These are phyloP conservation scores for Entoloma clypeatum DNA, from an alignment of 1,284 basidiomycete genomes.

Conservation along the genomic window DNA sequence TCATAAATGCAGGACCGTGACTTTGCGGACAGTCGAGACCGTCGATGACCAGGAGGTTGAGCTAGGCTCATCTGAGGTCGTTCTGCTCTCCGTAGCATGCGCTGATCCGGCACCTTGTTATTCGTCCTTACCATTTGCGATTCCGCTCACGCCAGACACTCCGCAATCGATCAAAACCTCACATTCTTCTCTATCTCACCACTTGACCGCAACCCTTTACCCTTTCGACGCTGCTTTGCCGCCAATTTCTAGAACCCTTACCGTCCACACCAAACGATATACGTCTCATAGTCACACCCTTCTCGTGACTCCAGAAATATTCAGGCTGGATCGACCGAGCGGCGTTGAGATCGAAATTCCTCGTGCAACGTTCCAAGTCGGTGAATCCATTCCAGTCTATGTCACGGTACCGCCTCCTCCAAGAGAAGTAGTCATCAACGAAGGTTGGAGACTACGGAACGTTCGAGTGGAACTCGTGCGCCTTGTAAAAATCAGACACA, in stretches of 20 bases:
- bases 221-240: conserved; percentile 40
- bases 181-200: conserved; percentile 63
- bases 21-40: conserved; percentile 62
- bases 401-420: conserved; percentile 70
- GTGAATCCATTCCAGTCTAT: conserved; percentile 72
- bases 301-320: conserved; percentile 53
- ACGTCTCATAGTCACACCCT: conserved; percentile 57
- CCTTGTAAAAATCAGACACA: conserved; percentile 48
- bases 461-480: conserved; percentile 70
- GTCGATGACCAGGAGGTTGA: conserved; percentile 61
- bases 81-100: conserved; percentile 43
- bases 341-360: conserved; percentile 67
- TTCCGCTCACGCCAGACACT: conserved; percentile 68
- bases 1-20: conserved; percentile 48
- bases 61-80: conserved; percentile 50
- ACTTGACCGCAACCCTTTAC: conserved; percentile 60
- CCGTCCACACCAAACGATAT: conserved; percentile 71
- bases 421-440: conserved; percentile 58
- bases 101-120: conserved; percentile 40
- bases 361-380: conserved; percentile 60
- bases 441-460: conserved; percentile 68
- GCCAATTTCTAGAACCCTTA: conserved; percentile 50
- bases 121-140: conserved; percentile 68
- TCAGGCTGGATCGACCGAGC: conserved; percentile 57
- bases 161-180: conserved; percentile 74